Evolutionary conservation across 352 stramenopile species (phyloP).

Genomic region (Phytopythium ostracodes): DNA sequence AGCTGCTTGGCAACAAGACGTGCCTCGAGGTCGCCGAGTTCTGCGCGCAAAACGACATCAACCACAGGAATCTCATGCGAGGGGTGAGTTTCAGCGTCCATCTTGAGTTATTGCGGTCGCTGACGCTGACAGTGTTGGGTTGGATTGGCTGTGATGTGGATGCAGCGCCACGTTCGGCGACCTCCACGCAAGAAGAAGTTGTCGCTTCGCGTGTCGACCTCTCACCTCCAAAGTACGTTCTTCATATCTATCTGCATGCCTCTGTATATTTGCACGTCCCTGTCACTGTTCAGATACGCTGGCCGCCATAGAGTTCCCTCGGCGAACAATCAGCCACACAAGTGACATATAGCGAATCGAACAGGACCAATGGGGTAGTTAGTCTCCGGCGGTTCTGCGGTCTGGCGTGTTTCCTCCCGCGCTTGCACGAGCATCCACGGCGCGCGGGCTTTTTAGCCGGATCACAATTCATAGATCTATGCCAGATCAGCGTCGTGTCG

Average conservation of each 20-base stretch:
- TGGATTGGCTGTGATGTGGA: background rate
- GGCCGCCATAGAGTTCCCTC: constrained; percentile 25
- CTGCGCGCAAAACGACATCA: constrained; percentile 65
- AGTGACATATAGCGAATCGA: constrained; percentile 39
- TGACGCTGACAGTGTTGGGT: background rate
- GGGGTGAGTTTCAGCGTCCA: constrained; percentile 22
- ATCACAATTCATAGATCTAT: constrained; percentile 8
- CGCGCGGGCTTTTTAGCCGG: constrained; percentile 15
- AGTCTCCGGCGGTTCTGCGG: constrained; percentile 4
- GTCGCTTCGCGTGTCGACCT: constrained; percentile 56
- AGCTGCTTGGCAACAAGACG: constrained; percentile 59
- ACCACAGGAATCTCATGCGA: constrained; percentile 42
- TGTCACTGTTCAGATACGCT: constrained; percentile 63
- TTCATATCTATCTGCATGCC: constrained; percentile 11
- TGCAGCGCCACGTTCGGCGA: constrained; percentile 21
- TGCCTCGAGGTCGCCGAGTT: constrained; percentile 73
- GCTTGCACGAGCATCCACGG: constrained; percentile 15
- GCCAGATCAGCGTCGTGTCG: background rate
- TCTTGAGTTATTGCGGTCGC: background rate
- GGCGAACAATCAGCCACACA: constrained; percentile 38
- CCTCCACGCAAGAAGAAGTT: constrained; percentile 54
- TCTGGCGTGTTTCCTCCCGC: constrained; percentile 25
- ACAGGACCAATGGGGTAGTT: constrained; percentile 4
- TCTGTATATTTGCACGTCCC: constrained; percentile 7
- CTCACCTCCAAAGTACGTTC: constrained; percentile 65